These are phyloP conservation scores for Aspergillus felis DNA, from an alignment of 2,329 filamentous ascomycete species.

Conservation along the genomic window DNA sequence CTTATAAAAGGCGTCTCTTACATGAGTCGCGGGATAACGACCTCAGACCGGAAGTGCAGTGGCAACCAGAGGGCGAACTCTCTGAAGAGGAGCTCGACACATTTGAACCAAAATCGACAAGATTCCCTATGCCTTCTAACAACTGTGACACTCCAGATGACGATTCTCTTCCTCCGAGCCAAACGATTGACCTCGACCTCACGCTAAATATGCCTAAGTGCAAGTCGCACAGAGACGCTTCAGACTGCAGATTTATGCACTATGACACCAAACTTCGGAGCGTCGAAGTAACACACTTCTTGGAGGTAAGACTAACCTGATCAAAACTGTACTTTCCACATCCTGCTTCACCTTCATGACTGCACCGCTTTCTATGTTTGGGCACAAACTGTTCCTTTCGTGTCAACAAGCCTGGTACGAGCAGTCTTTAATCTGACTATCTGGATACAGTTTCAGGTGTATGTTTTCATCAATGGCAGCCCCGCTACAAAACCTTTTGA, in stretches of 20 bases:
- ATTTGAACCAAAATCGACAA: neutral
- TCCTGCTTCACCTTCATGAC: too few relatives aligned
- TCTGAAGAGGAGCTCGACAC: neutral
- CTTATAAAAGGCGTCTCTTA: neutral
- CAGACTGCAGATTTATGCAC: slow-evolving; percentile 9
- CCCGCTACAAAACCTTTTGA: neutral
- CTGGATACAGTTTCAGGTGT: neutral
- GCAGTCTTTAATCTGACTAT: neutral
- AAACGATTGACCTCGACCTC: slow-evolving; percentile 1
- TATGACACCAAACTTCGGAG: slow-evolving; percentile 12
- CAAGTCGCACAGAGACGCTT: slow-evolving; percentile 2
- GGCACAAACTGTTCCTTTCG: neutral
- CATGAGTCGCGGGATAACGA: neutral
- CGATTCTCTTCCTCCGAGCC: neutral
- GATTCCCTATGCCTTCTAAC: neutral
- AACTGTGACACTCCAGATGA: neutral
- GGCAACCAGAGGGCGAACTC: neutral
- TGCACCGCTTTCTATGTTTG: too few relatives aligned
- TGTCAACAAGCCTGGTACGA: neutral
- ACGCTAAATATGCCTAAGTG: slow-evolving; percentile 9
- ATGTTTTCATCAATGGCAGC: neutral
- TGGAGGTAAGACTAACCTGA: slow-evolving; percentile 8
- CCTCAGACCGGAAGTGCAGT: neutral
- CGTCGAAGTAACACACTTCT: slow-evolving; percentile 9
- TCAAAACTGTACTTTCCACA: neutral